Evolutionary conservation across 345 rosid genomes (phyloP), one percentile per base, ranked within the genome.

Genomic region (Corymbia maculata): DNA sequence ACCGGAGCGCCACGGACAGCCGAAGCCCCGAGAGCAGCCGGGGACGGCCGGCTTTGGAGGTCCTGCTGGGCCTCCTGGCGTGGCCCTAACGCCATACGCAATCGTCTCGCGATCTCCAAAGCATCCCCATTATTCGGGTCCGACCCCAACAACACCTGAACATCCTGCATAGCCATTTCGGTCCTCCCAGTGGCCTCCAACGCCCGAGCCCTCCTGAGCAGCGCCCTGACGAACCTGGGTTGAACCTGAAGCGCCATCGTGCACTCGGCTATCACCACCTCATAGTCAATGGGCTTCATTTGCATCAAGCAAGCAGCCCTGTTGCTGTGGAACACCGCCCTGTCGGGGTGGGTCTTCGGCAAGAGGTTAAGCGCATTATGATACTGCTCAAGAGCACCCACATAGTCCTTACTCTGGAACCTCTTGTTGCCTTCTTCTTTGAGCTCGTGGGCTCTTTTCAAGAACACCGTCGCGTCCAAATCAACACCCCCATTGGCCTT

Each of bases 21-120:
- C 26, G 99, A 98, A 45, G 99, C 99, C 79, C 99, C 99, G 17
- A 98, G 94, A n/a, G 99, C 99, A 59, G 99, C 99, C 9, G 99
- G 99, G 47, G 99, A 96, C 12, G 99, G 99, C 13, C 97, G 94
- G 87, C 99, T 97, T 86, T 94, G 98, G 86, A 93, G 95, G 90
- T 95, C 98, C 92, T 93, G 98, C 93, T 97, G 98, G 51, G 95
- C 95, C 90, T 95, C 96, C 86, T 93, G 96, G 47, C 91, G 95
- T 32, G 96, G 94, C 44, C 98, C 96, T 87, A 94, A 89, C 12
- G 94, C 95, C 88, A 96, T 93, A 85, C 93, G 94, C 91, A 98
- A 90, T 89, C 97, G 92, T 85, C 88, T 90, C 0, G 95, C 93
- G 88, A 98, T 95, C 86, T 96, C 99, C 86, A 93, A 88, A 9